Evolutionary conservation across 208 protist genomes (phyloP), one percentile per base, ranked within the genome.

Genomic region (Trypanosoma rangeli): DNA sequence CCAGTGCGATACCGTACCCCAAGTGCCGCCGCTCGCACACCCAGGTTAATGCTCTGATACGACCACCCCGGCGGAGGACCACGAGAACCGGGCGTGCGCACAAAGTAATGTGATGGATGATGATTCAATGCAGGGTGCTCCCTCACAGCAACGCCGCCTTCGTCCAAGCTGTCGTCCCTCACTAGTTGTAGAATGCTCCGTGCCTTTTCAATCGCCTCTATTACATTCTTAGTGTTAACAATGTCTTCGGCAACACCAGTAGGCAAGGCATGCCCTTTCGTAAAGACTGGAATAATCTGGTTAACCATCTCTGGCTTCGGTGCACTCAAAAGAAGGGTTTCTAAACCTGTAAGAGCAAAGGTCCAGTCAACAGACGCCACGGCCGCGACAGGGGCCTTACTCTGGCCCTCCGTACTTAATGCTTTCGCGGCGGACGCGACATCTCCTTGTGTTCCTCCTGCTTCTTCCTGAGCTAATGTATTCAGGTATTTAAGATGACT

Each of bases 41-140:
- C 89, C 22, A 94, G 70, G 64, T 90, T 82, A 13, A 92, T 65
- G 71, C 81, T 80, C 65, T 84, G 64, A 75, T 94, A 92, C 2
- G 42, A 28, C 83, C 82, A 94, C 15, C 84, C 83, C 8, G 70
- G 59, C 44, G 87, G 87, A 5, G 87, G 85, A 20, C 87, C 87
- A 20, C 53, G 68, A 15, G 70, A 75, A 29, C 76, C 82, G n/a
- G 67, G 58, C 16, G 72, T 73, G 42, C 84, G 83, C 35, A 83
- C 69, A 61, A 85, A 89, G 42, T 85, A 71, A 78, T 91, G 84
- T 1, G 86, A 79, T 20, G 89, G 89, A n/a, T 72, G 61, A 53
- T 89, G 78, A 1, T 73, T 39, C 15, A 86, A 54, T 12, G 83
- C 85, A 7, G 83, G 80, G 73, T 91, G 84, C 5, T 79, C 71